phyloP scores from a whole-genome alignment of 148 eudicot genomes.

The Simmondsia chinensis region DNA sequence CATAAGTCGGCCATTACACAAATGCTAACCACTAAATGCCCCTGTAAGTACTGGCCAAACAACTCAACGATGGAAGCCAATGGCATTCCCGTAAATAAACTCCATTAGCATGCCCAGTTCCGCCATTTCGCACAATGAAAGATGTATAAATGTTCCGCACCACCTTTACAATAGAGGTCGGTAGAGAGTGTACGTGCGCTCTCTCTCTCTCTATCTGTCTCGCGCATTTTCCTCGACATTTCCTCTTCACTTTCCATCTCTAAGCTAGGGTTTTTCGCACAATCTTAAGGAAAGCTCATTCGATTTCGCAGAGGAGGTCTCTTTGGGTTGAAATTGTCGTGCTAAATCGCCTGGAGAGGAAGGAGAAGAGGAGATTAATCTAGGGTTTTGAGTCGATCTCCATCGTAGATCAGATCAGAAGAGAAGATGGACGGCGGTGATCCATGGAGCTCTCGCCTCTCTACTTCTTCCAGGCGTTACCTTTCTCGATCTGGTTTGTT shows the following conservation, averaged over 20 bases:
- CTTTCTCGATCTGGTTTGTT: conserved; percentile 61
- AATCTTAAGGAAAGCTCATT: background rate
- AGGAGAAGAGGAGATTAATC: background rate
- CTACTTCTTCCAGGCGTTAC: conserved; percentile 38
- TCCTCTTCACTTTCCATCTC: background rate
- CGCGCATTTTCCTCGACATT: conserved; percentile 20
- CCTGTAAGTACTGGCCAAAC: too few species aligned
- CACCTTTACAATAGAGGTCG: conserved; percentile 13
- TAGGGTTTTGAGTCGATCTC: background rate
- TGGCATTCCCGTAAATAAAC: too few species aligned
- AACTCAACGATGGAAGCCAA: too few species aligned
- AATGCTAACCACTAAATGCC: too few species aligned
- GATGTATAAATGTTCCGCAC: too few species aligned
- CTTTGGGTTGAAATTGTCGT: too few species aligned
- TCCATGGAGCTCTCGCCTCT: conserved; percentile 46
- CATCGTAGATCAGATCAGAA: background rate
- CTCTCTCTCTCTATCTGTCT: conserved; percentile 9
- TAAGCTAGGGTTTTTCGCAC: background rate
- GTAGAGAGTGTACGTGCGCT: conserved; percentile 17
- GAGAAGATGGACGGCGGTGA: conserved; percentile 29
- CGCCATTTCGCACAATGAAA: too few species aligned
- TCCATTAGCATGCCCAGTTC: too few species aligned
- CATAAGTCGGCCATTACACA: too few species aligned
- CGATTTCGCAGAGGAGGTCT: too few species aligned
- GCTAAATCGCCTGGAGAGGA: too few species aligned